Conservation (phyloP, 306 rosid species). For the Dalbergia oliveri region DNA sequence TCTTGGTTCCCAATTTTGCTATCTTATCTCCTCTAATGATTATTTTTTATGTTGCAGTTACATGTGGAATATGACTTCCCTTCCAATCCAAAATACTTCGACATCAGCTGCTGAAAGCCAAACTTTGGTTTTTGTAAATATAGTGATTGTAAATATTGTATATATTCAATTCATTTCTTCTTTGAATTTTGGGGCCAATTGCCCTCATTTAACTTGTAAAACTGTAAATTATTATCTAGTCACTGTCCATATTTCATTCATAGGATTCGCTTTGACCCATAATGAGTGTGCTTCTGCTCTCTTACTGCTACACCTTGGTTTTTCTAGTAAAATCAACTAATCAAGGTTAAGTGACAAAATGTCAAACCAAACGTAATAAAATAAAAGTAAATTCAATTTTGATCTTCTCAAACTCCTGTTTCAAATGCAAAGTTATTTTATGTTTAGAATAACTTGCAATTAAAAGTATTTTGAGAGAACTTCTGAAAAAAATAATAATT, state of each 20-base stretch:
- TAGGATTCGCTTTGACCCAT: not conserved
- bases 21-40: slow-evolving; percentile 9
- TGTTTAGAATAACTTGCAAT: too few relatives aligned
- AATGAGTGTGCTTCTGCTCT: slow-evolving; percentile 11
- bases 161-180: slow-evolving; percentile 41
- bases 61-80: slow-evolving; percentile 84
- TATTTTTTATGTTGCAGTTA: slow-evolving; percentile 58
- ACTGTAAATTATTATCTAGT: slow-evolving; percentile 33
- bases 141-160: slow-evolving; percentile 54
- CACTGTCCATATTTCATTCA: slow-evolving; percentile 29
- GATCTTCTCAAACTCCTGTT: too few relatives aligned
- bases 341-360: not conserved
- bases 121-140: slow-evolving; percentile 27
- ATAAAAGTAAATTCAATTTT: too few relatives aligned
- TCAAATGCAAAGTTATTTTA: too few relatives aligned
- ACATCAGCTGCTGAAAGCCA: slow-evolving; percentile 57
- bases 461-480: too few relatives aligned
- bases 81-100: slow-evolving; percentile 79
- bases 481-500: too few relatives aligned
- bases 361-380: too few relatives aligned
- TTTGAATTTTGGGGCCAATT: slow-evolving; percentile 40
- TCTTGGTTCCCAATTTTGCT: not conserved
- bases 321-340: not conserved
- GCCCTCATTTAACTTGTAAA: slow-evolving; percentile 44
- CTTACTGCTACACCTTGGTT: not conserved